A percentile compares a stretch with the other conserved stretches of the same genome.
phyloP scores from a whole-genome alignment of 83 land plant genomes.

The Picea abies region DNA sequence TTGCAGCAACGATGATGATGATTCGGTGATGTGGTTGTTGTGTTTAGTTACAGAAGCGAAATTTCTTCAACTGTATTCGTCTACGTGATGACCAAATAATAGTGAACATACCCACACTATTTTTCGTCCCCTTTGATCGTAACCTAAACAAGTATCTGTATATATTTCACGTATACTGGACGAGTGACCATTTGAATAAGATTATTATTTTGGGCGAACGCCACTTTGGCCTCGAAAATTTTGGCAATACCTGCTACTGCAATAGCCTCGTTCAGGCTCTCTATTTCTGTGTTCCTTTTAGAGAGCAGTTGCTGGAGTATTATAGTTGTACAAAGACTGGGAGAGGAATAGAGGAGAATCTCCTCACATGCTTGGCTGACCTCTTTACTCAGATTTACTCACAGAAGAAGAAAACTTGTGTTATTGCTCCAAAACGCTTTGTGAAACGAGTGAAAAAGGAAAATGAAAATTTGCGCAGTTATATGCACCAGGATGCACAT shows the following conservation, averaged over 20 bases:
- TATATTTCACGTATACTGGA: too few species aligned
- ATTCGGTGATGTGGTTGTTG: too few species aligned
- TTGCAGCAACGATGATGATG: too few species aligned
- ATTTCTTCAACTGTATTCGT: too few species aligned
- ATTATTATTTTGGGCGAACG: slow-evolving; percentile 14
- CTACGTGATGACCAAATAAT: too few species aligned
- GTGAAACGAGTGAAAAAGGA: slow-evolving; percentile 56
- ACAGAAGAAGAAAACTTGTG: slow-evolving; percentile 62
- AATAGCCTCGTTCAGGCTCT: slow-evolving; percentile 25
- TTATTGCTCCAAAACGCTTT: slow-evolving; percentile 16
- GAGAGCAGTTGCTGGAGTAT: slow-evolving; percentile 49
- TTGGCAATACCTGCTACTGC: slow-evolving; percentile 97
- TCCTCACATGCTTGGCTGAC: slow-evolving; percentile 29
- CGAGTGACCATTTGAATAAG: too few species aligned
- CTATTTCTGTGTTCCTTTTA: slow-evolving; percentile 5
- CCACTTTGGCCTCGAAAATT: slow-evolving; percentile 94
- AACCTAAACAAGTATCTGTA: too few species aligned
- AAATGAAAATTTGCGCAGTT: slow-evolving; percentile 56
- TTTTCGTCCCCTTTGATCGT: too few species aligned
- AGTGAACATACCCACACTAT: too few species aligned
- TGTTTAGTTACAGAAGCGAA: too few species aligned
- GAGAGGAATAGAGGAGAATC: slow-evolving; percentile 41
- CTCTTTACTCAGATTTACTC: slow-evolving; percentile 58
- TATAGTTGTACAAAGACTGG: slow-evolving; percentile 28
- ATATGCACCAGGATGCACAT: slow-evolving; percentile 75